These are phyloP conservation scores for Lantana camara DNA, from an alignment of 257 asterid species.

Conservation along the genomic window DNA sequence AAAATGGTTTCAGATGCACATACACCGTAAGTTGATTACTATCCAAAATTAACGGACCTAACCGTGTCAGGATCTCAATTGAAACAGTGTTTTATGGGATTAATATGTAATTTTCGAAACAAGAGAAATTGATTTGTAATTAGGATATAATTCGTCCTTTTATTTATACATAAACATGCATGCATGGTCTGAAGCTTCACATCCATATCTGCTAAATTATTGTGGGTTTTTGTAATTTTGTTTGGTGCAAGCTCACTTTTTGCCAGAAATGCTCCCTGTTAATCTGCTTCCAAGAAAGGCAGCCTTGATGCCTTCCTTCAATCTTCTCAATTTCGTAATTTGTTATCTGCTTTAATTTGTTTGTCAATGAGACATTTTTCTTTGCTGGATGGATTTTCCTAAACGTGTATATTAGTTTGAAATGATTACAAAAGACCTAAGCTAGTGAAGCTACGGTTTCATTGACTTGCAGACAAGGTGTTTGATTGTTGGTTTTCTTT, in stretches of 20 bases:
- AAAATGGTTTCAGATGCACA: slow-evolving; percentile 73
- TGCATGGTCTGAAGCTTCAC: too few species aligned
- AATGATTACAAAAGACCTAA: too few species aligned
- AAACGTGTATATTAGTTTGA: slow-evolving; percentile 26
- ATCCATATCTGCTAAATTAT: too few species aligned
- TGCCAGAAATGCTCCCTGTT: slow-evolving; percentile 36
- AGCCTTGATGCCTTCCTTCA: slow-evolving; percentile 30
- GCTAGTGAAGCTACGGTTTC: slow-evolving; percentile 13
- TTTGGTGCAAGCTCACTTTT: slow-evolving; percentile 29
- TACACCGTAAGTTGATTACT: slow-evolving; percentile 55
- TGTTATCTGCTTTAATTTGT: slow-evolving; percentile 26
- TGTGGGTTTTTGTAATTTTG: not conserved
- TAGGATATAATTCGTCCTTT: too few species aligned
- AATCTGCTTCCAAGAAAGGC: slow-evolving; percentile 40
- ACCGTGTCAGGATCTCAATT: too few species aligned
- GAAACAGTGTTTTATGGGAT: too few species aligned
- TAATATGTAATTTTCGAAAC: too few species aligned
- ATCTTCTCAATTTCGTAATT: slow-evolving; percentile 41
- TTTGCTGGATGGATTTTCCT: slow-evolving; percentile 19
- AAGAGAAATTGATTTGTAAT: too few species aligned
- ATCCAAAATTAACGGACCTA: too few species aligned
- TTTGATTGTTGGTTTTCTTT: slow-evolving; percentile 14
- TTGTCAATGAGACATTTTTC: not conserved
- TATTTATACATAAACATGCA: too few species aligned
- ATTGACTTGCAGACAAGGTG: slow-evolving; percentile 15